Percentiles rank a stretch among this genome's conserved stretches.
These are phyloP conservation scores for Davidsoniella eucalypti DNA, from an alignment of 2,329 filamentous ascomycete species.

Conservation along the genomic window DNA sequence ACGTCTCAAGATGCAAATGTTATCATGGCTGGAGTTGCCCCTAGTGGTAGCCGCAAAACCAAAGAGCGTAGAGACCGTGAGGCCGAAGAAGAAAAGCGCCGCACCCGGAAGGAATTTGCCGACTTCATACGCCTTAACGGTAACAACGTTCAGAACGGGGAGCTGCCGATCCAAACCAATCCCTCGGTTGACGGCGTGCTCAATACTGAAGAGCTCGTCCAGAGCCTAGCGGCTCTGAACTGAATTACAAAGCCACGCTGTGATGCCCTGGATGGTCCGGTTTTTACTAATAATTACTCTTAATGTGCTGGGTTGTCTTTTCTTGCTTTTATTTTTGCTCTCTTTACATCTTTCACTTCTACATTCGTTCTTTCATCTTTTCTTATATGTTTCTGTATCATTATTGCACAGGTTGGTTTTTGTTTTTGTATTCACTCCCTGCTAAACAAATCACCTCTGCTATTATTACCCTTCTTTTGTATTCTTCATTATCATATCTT, in stretches of 20 bases:
- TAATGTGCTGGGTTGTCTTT: background rate
- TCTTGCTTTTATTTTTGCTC: background rate
- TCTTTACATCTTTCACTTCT: background rate
- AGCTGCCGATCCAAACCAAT: too few species aligned
- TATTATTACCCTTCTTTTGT: background rate
- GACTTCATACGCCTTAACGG: too few species aligned
- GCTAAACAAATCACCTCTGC: background rate
- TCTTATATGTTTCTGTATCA: background rate
- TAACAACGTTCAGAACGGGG: too few species aligned
- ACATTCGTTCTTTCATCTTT: background rate
- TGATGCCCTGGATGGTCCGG: too few species aligned
- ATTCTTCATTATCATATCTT: background rate
- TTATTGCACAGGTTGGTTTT: too few species aligned
- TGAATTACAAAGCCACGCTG: too few species aligned
- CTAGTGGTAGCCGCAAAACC: slow-evolving; percentile 81
- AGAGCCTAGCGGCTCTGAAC: too few species aligned
- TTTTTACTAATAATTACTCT: too few species aligned
- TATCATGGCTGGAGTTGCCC: slow-evolving; percentile 80
- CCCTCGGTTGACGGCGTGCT: too few species aligned
- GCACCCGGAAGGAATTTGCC: too few species aligned
- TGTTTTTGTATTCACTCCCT: background rate
- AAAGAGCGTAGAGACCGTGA: slow-evolving; percentile 86
- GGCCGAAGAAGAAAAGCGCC: slow-evolving; percentile 25
- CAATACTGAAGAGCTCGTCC: too few species aligned
- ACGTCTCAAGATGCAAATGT: slow-evolving; percentile 63